Evolutionary conservation across 805 yeast species (phyloP), one percentile per base, ranked within the genome.

Genomic region (Kazachstania kunashirensis): DNA sequence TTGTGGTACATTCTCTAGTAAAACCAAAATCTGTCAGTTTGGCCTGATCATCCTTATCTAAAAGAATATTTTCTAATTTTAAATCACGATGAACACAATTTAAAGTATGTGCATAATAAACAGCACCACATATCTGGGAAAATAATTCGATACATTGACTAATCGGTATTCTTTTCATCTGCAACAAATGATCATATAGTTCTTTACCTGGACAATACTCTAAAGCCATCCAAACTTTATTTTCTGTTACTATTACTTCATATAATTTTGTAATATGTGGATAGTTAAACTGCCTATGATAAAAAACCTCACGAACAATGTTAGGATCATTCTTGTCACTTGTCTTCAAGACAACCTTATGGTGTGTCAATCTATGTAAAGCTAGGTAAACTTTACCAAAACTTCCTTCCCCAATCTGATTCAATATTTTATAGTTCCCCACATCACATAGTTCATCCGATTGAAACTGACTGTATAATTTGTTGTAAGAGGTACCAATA

Each of bases 1-100:
- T 66, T 0, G 69, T 63, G 23, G 67, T 68, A 40, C 70, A 75
- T 48, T 84, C 96, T 43, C 97, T 67, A 0, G 95, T 84, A 57
- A 89, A 89, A 0, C 98, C 98, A 60, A 89, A 88, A 62, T 89
- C 98, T 5, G 95, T 79, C 35, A 89, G 62, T 55, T 86, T 86
- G 15, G 84, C 75, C 32, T 76, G 66, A 17, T 73, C 62, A 40
- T 69, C 67, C 45, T 68, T 68, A 50, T 74, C 81, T 53, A 67
- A 58, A 28, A 83, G 56, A 9, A 83, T 76, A 55, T 86, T 86
- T 55, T 86, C 96, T 34, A 88, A 63, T 53, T 80, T 80, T 50
- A 86, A 63, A 53, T 86, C 96, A 39, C 96, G 67, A 57, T 86
- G 96, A 11, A 85, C 77, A 46, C 89, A 74, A 46, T 82, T 77